phyloP scores from a whole-genome alignment of 495 filamentous ascomycete species.

The Aspergillus egyptiacus region DNA sequence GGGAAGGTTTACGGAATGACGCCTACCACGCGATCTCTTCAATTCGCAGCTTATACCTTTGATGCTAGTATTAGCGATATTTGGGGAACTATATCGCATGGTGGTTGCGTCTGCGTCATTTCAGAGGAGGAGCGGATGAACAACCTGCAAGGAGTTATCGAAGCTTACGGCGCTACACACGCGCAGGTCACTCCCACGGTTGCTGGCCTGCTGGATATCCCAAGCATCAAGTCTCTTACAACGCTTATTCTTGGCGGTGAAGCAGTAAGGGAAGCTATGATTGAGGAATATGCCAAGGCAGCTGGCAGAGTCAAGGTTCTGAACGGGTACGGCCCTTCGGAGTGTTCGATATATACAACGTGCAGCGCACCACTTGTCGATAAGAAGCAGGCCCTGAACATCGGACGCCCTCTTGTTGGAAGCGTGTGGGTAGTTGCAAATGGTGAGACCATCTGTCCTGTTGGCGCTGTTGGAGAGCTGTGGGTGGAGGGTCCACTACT shows the following conservation, averaged over 20 bases:
- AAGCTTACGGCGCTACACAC: constrained; percentile 1
- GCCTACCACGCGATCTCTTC: constrained; percentile 1
- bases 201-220: neutral
- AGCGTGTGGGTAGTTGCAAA: constrained; percentile 53
- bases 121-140: constrained; percentile 14
- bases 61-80: constrained; percentile 12
- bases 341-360: constrained; percentile 7
- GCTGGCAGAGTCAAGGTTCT: constrained; percentile 8
- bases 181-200: constrained; percentile 14
- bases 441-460: constrained; percentile 45
- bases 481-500: constrained; percentile 70
- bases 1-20: constrained; percentile 7
- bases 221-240: constrained; percentile 3
- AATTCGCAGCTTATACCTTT: constrained; percentile 10
- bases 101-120: constrained; percentile 16
- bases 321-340: constrained; percentile 15
- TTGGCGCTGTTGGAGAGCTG: constrained; percentile 66
- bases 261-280: constrained; percentile 12
- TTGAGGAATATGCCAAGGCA: constrained; percentile 3
- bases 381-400: constrained; percentile 6
- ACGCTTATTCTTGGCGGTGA: constrained; percentile 14
- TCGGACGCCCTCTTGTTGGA: constrained; percentile 1
- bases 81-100: constrained; percentile 10
- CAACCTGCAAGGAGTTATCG: constrained; percentile 1
- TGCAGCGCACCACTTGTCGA: constrained; percentile 1